phyloP scores from a whole-genome alignment of 768 basidiomycete species.

The Psilocybe sp. region DNA sequence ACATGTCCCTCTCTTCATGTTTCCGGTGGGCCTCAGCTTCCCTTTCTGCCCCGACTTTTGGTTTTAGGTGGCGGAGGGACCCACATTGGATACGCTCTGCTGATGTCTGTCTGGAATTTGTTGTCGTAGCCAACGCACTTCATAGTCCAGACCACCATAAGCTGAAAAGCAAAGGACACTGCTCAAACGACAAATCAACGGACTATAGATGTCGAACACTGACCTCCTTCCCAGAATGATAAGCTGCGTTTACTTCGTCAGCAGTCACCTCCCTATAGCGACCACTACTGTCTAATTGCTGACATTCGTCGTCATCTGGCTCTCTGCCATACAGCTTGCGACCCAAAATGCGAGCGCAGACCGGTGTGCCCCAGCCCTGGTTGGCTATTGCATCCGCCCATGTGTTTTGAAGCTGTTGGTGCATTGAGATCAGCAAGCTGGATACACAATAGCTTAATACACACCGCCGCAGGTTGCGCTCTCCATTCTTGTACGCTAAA shows the following conservation, averaged over 20 bases:
- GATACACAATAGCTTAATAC: too few relatives aligned
- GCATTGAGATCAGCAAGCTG: too few relatives aligned
- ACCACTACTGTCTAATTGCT: conserved; percentile 2
- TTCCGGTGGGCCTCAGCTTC: background rate
- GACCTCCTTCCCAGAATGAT: conserved; percentile 15
- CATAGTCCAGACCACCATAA: conserved; percentile 17
- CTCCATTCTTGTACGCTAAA: conserved; percentile 10
- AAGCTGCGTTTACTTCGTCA: conserved; percentile 12
- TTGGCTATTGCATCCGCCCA: conserved; percentile 8
- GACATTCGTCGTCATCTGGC: conserved; percentile 9
- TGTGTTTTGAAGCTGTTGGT: conserved; percentile 11
- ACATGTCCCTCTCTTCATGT: too few relatives aligned
- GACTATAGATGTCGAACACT: too few relatives aligned
- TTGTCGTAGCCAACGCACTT: conserved; percentile 20
- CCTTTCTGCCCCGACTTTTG: background rate
- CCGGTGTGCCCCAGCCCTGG: conserved; percentile 9
- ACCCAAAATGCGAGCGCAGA: conserved; percentile 8
- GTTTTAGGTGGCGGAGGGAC: conserved; percentile 5
- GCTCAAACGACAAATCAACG: background rate
- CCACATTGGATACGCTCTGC: conserved; percentile 8
- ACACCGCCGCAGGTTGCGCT: conserved; percentile 9
- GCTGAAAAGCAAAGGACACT: background rate
- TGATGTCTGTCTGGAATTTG: conserved; percentile 12
- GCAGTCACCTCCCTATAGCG: conserved; percentile 6
- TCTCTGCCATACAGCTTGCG: conserved; percentile 4